Conservation (phyloP, 1,284 basidiomycete species). For the Cryptococcus sp. region DNA sequence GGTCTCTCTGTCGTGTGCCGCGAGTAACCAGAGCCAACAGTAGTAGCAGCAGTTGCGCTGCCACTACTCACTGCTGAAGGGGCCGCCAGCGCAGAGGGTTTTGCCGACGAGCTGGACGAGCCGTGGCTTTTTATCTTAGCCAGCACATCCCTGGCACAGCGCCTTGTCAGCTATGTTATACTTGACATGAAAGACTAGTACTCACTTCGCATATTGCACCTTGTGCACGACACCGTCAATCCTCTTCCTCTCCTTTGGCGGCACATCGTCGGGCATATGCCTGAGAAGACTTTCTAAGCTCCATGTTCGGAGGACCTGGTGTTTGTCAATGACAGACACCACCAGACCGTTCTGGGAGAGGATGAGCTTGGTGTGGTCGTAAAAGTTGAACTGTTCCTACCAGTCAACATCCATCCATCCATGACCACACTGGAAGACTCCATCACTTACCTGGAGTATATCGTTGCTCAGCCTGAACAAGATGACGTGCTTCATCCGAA, state of each 20-base stretch:
- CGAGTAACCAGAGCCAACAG: background rate
- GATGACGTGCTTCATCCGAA: slow-evolving; percentile 94
- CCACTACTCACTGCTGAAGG: background rate
- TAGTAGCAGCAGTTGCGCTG: slow-evolving; percentile 7
- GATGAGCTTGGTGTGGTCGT: slow-evolving; percentile 94
- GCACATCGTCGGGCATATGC: slow-evolving; percentile 15
- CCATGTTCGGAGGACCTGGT: slow-evolving; percentile 73
- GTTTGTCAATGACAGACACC: slow-evolving; percentile 85
- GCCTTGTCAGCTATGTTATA: background rate
- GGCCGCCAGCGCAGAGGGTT: background rate
- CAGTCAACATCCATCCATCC: background rate
- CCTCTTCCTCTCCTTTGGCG: slow-evolving; percentile 32
- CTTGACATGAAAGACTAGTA: background rate
- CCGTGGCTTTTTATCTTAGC: slow-evolving; percentile 27
- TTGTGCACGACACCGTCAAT: slow-evolving; percentile 43
- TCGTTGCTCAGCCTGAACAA: slow-evolving; percentile 95
- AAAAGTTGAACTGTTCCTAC: slow-evolving; percentile 85
- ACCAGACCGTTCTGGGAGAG: slow-evolving; percentile 73
- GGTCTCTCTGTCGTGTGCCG: too few species aligned
- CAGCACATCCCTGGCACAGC: slow-evolving; percentile 26
- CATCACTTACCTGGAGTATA: slow-evolving; percentile 69
- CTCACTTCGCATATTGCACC: slow-evolving; percentile 43
- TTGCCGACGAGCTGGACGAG: background rate
- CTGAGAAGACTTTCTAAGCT: slow-evolving; percentile 69
- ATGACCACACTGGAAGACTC: background rate